phyloP scores from a whole-genome alignment of 768 basidiomycete genomes.

The Paxillus ammoniavirescens region DNA sequence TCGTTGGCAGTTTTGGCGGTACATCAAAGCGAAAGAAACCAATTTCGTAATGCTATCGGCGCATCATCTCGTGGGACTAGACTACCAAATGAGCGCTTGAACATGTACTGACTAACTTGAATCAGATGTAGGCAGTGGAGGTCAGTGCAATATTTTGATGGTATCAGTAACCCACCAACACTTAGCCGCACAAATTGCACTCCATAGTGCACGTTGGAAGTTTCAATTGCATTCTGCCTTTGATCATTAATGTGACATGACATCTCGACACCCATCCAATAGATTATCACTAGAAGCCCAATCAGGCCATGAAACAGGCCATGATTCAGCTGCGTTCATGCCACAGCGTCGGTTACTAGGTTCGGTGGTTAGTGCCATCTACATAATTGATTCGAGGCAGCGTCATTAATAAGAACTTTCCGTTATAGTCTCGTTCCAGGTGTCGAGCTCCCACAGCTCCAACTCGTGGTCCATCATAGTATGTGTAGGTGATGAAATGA shows the following conservation, averaged over 20 bases:
- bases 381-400: background rate
- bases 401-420: background rate
- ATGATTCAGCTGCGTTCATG: background rate
- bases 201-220: background rate
- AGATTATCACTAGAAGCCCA: too few relatives aligned
- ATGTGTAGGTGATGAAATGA: background rate
- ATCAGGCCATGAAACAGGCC: background rate
- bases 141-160: background rate
- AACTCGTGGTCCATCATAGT: background rate
- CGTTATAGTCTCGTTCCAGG: background rate
- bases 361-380: background rate
- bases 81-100: too few relatives aligned
- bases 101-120: background rate
- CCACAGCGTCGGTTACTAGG: background rate
- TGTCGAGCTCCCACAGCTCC: background rate
- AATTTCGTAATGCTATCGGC: too few relatives aligned
- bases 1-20: too few relatives aligned
- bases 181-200: background rate
- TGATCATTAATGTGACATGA: background rate
- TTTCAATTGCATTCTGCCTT: background rate
- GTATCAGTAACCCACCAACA: background rate
- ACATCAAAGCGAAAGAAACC: too few relatives aligned
- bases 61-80: too few relatives aligned
- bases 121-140: background rate
- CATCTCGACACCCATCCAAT: too few relatives aligned